Evolutionary conservation across 2,329 filamentous ascomycete species (phyloP).

Genomic region (Ophiocordyceps camponoti-leonardi): DNA sequence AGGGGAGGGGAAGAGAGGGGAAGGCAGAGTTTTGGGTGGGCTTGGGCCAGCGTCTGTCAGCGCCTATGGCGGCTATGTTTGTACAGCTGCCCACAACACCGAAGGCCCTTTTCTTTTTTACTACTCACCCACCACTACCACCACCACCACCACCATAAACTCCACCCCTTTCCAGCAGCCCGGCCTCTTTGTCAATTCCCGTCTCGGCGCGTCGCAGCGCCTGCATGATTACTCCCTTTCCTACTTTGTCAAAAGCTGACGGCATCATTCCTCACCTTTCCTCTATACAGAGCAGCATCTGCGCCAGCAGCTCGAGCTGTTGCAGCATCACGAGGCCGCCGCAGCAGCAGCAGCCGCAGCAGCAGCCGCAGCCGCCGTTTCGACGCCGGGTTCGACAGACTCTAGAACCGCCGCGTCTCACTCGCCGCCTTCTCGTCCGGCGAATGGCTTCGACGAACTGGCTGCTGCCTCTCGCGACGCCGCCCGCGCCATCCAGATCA

Average conservation of each 20-base stretch:
- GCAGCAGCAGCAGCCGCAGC: constrained; percentile 2
- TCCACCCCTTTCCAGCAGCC: not conserved
- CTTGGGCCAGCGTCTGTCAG: not conserved
- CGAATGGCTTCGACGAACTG: constrained; percentile 29
- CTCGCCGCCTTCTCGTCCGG: constrained; percentile 13
- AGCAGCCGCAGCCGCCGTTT: constrained; percentile 8
- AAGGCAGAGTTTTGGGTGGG: not conserved
- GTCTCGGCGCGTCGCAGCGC: too few relatives aligned
- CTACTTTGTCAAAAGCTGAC: not conserved
- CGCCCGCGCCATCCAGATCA: constrained; percentile 14
- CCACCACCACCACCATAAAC: too few relatives aligned
- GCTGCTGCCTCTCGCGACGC: constrained; percentile 16
- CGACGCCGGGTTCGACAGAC: constrained; percentile 13
- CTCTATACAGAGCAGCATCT: constrained; percentile 20
- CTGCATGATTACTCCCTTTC: not conserved
- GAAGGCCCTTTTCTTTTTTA: too few relatives aligned
- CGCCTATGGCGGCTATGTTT: not conserved
- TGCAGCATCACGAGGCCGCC: constrained; percentile 21
- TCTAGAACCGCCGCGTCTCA: constrained; percentile 12
- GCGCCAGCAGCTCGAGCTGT: constrained; percentile 25
- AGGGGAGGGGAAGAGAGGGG: too few relatives aligned
- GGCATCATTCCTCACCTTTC: not conserved
- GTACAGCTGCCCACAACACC: too few relatives aligned
- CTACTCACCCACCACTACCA: not conserved
- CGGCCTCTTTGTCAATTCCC: not conserved